These are phyloP conservation scores for Balamuthia mandrillaris DNA, from an alignment of 208 protist species.

Conservation along the genomic window DNA sequence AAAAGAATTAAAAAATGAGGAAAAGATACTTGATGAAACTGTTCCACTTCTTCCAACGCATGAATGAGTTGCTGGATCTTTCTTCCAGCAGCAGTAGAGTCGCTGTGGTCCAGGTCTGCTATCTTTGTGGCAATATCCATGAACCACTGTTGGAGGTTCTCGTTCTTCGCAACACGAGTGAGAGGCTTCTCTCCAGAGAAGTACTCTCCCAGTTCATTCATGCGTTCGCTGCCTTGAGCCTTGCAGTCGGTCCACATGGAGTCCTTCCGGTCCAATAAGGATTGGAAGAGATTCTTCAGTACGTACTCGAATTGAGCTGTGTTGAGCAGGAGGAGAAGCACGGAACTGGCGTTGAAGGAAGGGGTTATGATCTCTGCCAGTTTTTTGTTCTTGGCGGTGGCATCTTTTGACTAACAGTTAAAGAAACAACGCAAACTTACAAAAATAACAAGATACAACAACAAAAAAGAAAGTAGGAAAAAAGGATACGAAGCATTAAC, in stretches of 20 bases:
- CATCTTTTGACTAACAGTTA: background rate
- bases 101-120: conserved; percentile 64
- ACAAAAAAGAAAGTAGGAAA: too few relatives aligned
- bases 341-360: background rate
- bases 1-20: too few relatives aligned
- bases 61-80: conserved; percentile 92
- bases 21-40: conserved; percentile 89
- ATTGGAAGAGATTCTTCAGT: conserved; percentile 80
- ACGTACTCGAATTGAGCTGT: conserved; percentile 91
- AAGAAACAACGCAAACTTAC: background rate
- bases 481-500: conserved; percentile 84
- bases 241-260: conserved; percentile 82
- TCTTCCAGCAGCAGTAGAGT: conserved; percentile 78
- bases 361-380: conserved; percentile 37
- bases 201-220: conserved; percentile 72
- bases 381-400: conserved; percentile 56
- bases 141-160: conserved; percentile 91
- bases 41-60: conserved; percentile 92
- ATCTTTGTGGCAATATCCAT: conserved; percentile 79
- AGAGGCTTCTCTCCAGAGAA: conserved; percentile 87
- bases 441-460: background rate
- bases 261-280: conserved; percentile 82
- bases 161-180: conserved; percentile 76
- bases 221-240: conserved; percentile 57
- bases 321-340: conserved; percentile 85